Evolutionary conservation across 345 rosid species (phyloP), one percentile per base, ranked within the genome.

Genomic region (Mallotus nudiflorus): DNA sequence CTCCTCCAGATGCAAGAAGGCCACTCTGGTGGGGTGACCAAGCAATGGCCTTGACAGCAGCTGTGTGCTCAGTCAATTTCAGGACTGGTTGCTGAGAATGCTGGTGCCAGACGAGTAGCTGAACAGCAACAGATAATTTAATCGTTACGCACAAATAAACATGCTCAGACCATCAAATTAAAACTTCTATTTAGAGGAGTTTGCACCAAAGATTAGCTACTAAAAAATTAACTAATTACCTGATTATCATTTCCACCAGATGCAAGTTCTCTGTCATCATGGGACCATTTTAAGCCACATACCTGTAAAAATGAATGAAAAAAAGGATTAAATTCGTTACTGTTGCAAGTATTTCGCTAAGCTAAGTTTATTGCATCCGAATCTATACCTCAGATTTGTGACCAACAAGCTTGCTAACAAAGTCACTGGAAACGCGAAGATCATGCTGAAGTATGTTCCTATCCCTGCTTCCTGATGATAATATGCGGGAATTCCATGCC

Each of bases 221-320:
- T 27, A 22, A 59, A 9, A 33, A n/a, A 52, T 29, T 31, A 3
- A 42, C 4, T 20, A 19, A 22, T 75, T 49, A 91, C 98, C 96
- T 93, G 98, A 81, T 95, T 95, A 73, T 95, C 99, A 49, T 95
- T 95, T 74, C 98, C 98, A 77, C 99, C 98, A 6, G 99, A 95
- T 12, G 99, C 99, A 35, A 95, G 99, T 77, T 95, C 98, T 72
- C 99, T 82, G 78, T 90, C 99, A 66, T 95, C 99, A 39, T 87
- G 92, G 37, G 98, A 92, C 98, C 98, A 95, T 83, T 92, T 95
- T 74, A 95, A 69, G 28, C 99, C 97, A 42, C 98, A 95, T 19
- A 95, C 89, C 89, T 85, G 81, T 24, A 40, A 28, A 62, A 67
- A 31, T 25, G 24, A 59, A 65, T 0, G 9, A 16, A 35, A 33